phyloP scores from a whole-genome alignment of 1,284 basidiomycete species.

The Coniferiporia weirii region DNA sequence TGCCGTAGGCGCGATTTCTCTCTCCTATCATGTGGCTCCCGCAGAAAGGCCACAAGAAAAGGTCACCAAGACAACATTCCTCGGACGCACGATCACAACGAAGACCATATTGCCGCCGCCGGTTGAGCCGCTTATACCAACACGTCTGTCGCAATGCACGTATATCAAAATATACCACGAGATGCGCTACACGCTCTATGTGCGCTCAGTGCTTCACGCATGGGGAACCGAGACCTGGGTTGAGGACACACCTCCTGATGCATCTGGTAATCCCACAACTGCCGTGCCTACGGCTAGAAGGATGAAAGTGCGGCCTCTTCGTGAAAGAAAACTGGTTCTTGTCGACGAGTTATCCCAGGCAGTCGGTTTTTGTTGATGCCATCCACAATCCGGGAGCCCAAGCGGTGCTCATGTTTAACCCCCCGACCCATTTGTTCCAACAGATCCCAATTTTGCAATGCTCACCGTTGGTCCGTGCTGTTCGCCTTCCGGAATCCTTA shows the following conservation, averaged over 20 bases:
- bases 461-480: too few relatives aligned
- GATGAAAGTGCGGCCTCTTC: conserved; percentile 10
- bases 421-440: too few relatives aligned
- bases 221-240: conserved; percentile 32
- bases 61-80: conserved; percentile 19
- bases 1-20: conserved; percentile 42
- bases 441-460: too few relatives aligned
- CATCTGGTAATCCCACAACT: background rate
- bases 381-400: background rate
- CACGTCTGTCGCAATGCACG: conserved; percentile 34
- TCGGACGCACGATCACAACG: conserved; percentile 18
- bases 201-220: conserved; percentile 48
- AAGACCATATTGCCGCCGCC: background rate
- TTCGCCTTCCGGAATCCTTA: too few relatives aligned
- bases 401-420: background rate
- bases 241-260: background rate
- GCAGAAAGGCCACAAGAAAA: conserved; percentile 13
- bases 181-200: conserved; percentile 38
- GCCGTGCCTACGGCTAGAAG: background rate
- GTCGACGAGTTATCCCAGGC: conserved; percentile 8
- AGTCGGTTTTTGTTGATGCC: conserved; percentile 7
- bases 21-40: conserved; percentile 45
- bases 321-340: conserved; percentile 6
- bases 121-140: conserved; percentile 17
- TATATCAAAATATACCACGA: conserved; percentile 64